phyloP scores from a whole-genome alignment of 1,284 basidiomycete genomes.

The Trichosporon sp. region DNA sequence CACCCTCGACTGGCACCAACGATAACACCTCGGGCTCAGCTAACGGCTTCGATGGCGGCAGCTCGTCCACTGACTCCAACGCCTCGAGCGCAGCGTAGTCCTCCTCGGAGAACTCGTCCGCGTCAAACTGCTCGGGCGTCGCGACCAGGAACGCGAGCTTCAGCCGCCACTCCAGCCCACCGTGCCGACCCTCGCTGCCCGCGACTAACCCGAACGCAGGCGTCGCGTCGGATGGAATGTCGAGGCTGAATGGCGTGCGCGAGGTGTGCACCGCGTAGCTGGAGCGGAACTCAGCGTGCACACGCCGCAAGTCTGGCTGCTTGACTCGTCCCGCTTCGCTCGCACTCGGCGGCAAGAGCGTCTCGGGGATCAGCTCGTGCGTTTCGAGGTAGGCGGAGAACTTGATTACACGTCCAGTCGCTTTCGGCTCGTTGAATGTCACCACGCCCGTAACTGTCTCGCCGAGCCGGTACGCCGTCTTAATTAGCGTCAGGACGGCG shows the following conservation, averaged over 20 bases:
- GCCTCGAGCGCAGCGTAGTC: constrained; percentile 12
- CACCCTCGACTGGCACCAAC: constrained; percentile 33
- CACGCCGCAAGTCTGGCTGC: constrained; percentile 55
- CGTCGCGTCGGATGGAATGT: constrained; percentile 84
- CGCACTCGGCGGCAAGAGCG: constrained; percentile 59
- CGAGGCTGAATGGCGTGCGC: constrained; percentile 78
- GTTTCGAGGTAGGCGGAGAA: constrained; percentile 81
- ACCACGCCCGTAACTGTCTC: constrained; percentile 86
- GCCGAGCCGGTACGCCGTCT: constrained; percentile 82
- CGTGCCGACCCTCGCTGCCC: constrained; percentile 55
- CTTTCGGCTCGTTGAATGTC: constrained; percentile 67
- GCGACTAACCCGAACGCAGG: constrained; percentile 68
- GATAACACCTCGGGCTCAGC: constrained; percentile 40
- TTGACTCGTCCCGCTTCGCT: constrained; percentile 36
- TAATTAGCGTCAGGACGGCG: constrained; percentile 85
- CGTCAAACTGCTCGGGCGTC: constrained; percentile 56
- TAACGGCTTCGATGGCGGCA: not conserved
- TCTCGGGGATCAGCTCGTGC: constrained; percentile 72
- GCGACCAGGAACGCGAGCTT: constrained; percentile 77
- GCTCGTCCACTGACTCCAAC: not conserved
- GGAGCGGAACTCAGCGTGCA: constrained; percentile 80
- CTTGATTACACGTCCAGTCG: constrained; percentile 56
- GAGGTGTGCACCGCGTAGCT: constrained; percentile 71
- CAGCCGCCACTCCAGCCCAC: constrained; percentile 73
- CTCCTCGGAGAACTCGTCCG: constrained; percentile 13